Conservation (phyloP, 1,284 basidiomycete genomes). For the Pascua guehoae region DNA sequence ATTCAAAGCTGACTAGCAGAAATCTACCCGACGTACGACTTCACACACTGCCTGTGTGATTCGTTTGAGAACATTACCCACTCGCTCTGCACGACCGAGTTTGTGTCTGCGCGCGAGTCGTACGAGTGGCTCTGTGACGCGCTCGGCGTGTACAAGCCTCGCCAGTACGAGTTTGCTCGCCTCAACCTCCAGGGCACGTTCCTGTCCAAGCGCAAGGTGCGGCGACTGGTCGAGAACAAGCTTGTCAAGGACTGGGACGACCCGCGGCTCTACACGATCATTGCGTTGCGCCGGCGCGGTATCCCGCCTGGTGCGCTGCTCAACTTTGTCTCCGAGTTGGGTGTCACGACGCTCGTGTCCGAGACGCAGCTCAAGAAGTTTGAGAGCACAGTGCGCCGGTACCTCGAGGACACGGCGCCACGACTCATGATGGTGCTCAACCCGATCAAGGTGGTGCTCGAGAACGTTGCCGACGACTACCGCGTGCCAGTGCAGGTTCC, state of each 20-base stretch:
- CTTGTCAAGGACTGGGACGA: constrained; percentile 96
- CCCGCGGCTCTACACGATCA: constrained; percentile 95
- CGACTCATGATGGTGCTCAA: constrained; percentile 88
- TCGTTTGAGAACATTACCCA: constrained; percentile 99
- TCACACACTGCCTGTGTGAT: constrained; percentile 97
- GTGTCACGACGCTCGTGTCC: constrained; percentile 81
- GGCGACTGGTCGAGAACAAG: constrained; percentile 77
- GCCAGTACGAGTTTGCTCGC: constrained; percentile 95
- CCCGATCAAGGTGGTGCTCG: constrained; percentile 85
- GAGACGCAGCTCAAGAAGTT: constrained; percentile 87
- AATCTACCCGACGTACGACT: constrained; percentile 85
- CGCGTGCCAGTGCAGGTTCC: constrained; percentile 81
- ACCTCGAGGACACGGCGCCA: constrained; percentile 84
- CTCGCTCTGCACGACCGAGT: constrained; percentile 95
- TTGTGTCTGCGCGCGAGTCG: constrained; percentile 91
- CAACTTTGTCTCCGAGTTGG: constrained; percentile 86
- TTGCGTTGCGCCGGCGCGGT: constrained; percentile 88
- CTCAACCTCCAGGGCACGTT: constrained; percentile 92
- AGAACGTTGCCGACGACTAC: constrained; percentile 87
- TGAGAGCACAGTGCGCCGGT: constrained; percentile 82
- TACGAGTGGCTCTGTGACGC: constrained; percentile 99
- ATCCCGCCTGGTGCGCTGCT: constrained; percentile 93
- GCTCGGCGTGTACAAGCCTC: constrained; percentile 94
- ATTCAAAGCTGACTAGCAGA: constrained; percentile 23
- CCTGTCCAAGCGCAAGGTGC: constrained; percentile 95